A percentile compares a stretch with the other conserved stretches of the same genome.
These are phyloP conservation scores for Neonectria coccinea DNA, from an alignment of 2,329 filamentous ascomycete species.

Conservation along the genomic window DNA sequence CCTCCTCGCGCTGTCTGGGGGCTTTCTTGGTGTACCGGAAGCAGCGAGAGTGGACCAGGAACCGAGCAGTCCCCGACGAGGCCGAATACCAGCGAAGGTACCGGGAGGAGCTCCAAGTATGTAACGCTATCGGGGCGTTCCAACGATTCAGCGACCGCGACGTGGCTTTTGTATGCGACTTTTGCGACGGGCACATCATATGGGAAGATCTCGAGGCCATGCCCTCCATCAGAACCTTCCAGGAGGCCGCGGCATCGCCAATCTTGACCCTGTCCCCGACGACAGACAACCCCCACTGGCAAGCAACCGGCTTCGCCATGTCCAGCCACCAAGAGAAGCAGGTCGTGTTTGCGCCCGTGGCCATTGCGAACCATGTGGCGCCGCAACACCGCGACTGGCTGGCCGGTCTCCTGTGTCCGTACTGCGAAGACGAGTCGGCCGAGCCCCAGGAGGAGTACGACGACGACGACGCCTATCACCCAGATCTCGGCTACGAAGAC, in stretches of 20 bases:
- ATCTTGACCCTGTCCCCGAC: slow-evolving; percentile 43
- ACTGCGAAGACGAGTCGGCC: slow-evolving; percentile 66
- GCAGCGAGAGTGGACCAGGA: slow-evolving; percentile 54
- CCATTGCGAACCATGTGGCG: slow-evolving; percentile 68
- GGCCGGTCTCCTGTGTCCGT: slow-evolving; percentile 64
- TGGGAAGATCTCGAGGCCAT: slow-evolving; percentile 68
- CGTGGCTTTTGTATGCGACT: slow-evolving; percentile 70
- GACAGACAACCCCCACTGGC: slow-evolving; percentile 60
- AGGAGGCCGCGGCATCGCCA: slow-evolving; percentile 42
- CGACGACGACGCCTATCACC: slow-evolving; percentile 62
- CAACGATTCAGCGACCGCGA: slow-evolving; percentile 66
- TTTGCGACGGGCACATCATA: slow-evolving; percentile 69
- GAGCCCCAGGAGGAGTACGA: slow-evolving; percentile 58
- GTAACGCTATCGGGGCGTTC: slow-evolving; percentile 66
- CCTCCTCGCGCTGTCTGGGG: slow-evolving; percentile 64
- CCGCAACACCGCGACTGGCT: slow-evolving; percentile 64
- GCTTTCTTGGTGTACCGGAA: slow-evolving; percentile 66
- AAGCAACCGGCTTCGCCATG: slow-evolving; percentile 59
- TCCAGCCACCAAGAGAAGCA: slow-evolving; percentile 60
- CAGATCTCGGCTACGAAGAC: slow-evolving; percentile 63
- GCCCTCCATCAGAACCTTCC: slow-evolving; percentile 58
- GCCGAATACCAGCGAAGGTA: slow-evolving; percentile 53
- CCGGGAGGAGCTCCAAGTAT: slow-evolving; percentile 63
- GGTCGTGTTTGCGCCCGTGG: slow-evolving; percentile 67
- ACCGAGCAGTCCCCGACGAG: slow-evolving; percentile 41